Conservation (phyloP, 2,329 filamentous ascomycete genomes). For the Colletotrichum sp. region DNA sequence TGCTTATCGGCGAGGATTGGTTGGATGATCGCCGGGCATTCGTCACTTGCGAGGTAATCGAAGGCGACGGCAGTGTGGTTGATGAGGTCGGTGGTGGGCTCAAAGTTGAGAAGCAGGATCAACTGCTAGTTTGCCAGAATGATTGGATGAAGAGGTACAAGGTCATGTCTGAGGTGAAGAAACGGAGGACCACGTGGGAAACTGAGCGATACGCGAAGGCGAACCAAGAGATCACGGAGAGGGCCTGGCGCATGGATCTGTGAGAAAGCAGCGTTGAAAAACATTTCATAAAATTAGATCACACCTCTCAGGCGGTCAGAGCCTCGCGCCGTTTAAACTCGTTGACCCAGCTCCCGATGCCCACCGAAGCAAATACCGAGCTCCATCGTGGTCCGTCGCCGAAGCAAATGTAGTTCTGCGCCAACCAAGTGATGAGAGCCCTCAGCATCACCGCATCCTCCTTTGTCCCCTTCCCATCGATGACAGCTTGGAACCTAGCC, state of each 20-base stretch:
- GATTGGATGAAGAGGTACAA: not conserved
- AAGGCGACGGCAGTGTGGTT: not conserved
- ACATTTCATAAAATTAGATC: not conserved
- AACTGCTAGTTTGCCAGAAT: not conserved
- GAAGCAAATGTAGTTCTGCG: slow-evolving; percentile 11
- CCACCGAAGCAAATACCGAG: not conserved
- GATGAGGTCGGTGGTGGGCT: not conserved
- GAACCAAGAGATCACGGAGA: not conserved
- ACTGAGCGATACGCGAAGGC: not conserved
- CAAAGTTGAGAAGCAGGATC: not conserved
- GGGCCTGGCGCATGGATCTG: not conserved
- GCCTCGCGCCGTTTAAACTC: not conserved
- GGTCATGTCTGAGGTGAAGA: not conserved
- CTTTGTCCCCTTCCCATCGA: not conserved
- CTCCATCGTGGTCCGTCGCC: slow-evolving; percentile 18
- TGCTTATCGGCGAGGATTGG: not conserved
- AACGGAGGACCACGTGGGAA: not conserved
- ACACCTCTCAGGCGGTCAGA: not conserved
- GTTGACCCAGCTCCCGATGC: slow-evolving; percentile 6
- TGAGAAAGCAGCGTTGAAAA: not conserved
- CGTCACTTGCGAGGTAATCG: not conserved
- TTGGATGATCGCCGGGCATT: not conserved
- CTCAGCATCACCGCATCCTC: not conserved
- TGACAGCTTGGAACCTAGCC: not conserved
- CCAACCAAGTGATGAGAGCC: not conserved